Percentiles rank a stretch among this genome's conserved stretches.
These are phyloP conservation scores for Fusarium kyushuense DNA, from an alignment of 2,329 filamentous ascomycete species.

Conservation along the genomic window DNA sequence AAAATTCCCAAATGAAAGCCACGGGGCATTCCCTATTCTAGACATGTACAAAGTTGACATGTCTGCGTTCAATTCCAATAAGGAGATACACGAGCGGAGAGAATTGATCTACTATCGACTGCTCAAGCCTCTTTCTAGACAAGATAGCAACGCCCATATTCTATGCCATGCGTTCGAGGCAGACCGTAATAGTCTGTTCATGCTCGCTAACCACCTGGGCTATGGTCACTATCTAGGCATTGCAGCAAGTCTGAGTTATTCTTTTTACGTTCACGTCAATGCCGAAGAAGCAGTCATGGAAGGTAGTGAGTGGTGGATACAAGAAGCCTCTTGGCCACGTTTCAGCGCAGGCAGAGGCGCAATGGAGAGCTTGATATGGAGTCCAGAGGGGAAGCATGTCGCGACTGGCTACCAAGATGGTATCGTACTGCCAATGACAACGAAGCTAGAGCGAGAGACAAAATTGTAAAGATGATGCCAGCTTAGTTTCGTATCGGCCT, in stretches of 20 bases:
- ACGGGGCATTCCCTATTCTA: constrained; percentile 62
- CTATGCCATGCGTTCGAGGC: constrained; percentile 63
- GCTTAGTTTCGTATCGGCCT: background rate
- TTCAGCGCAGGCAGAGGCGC: constrained; percentile 60
- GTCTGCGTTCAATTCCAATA: constrained; percentile 57
- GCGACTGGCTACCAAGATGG: constrained; percentile 69
- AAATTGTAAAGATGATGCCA: constrained; percentile 12
- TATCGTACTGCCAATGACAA: constrained; percentile 51
- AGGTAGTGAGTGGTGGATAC: constrained; percentile 64
- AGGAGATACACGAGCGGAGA: constrained; percentile 58
- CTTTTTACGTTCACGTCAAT: constrained; percentile 66
- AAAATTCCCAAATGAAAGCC: constrained; percentile 53
- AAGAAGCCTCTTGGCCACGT: constrained; percentile 64
- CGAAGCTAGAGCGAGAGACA: constrained; percentile 7
- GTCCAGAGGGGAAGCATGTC: constrained; percentile 63
- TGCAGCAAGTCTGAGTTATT: constrained; percentile 63
- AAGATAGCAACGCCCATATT: constrained; percentile 60
- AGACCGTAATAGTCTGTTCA: constrained; percentile 66
- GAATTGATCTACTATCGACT: constrained; percentile 65
- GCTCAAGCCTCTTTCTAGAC: constrained; percentile 56
- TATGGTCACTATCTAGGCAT: constrained; percentile 58
- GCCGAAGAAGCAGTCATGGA: constrained; percentile 62
- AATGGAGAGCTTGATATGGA: constrained; percentile 66
- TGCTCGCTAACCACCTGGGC: constrained; percentile 63
- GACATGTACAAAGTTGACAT: constrained; percentile 69